Conservation (phyloP, 2,329 filamentous ascomycete species). For the Pyrenochaeta sp. region DNA sequence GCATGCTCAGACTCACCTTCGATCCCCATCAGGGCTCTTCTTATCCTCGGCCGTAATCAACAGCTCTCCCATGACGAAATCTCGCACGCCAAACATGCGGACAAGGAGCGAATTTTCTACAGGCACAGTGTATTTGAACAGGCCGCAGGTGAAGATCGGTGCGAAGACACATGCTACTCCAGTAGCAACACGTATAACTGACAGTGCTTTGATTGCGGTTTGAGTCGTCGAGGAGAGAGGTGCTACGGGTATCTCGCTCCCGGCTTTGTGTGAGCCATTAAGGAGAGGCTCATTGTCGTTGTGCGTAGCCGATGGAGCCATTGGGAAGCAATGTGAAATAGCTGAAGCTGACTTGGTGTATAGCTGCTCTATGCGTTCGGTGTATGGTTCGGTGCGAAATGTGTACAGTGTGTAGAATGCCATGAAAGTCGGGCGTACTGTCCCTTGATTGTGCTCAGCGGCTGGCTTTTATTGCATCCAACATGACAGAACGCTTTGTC, state of each 20-base stretch:
- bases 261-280: constrained; percentile 7
- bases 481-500: too few species aligned
- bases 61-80: constrained; percentile 31
- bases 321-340: constrained; percentile 3
- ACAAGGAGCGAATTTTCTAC: constrained; percentile 15
- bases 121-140: constrained; percentile 28
- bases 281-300: constrained; percentile 23
- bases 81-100: constrained; percentile 34
- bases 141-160: constrained; percentile 23
- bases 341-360: not conserved
- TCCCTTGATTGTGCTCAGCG: too few species aligned
- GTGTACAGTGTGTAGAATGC: not conserved
- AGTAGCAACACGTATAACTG: constrained; percentile 23
- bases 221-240: constrained; percentile 16
- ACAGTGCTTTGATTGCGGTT: constrained; percentile 28
- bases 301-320: constrained; percentile 15
- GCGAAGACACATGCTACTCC: constrained; percentile 29
- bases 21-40: constrained; percentile 12
- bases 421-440: too few species aligned
- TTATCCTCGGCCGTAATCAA: constrained; percentile 31
- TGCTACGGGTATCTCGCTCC: constrained; percentile 8
- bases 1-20: constrained; percentile 3
- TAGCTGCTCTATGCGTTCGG: not conserved
- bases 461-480: too few species aligned
- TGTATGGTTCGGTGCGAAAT: not conserved